Conservation (phyloP, 495 filamentous ascomycete genomes). For the Lophiostoma macrostomum region DNA sequence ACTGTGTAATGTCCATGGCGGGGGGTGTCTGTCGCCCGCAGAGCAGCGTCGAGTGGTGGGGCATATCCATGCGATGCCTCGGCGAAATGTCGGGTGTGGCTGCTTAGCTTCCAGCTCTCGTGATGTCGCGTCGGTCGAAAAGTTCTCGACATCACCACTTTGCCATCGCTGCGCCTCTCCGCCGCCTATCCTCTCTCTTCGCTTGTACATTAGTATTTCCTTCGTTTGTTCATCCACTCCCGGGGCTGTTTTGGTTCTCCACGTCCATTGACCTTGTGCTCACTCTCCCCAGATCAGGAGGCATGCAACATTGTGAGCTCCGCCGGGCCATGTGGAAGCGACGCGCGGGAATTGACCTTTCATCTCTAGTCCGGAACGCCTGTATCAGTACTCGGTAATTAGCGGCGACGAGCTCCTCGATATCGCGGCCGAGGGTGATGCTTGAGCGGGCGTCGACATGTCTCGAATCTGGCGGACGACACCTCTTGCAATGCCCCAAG, state of each 20-base stretch:
- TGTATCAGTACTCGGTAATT: slow-evolving; percentile 14
- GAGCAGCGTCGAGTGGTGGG: neutral
- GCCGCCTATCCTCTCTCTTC: neutral
- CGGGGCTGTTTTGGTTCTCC: neutral
- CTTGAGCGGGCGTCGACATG: slow-evolving; percentile 36
- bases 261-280: neutral
- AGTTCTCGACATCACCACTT: neutral
- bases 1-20: slow-evolving; percentile 86
- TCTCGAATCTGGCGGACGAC: slow-evolving; percentile 33
- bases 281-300: slow-evolving; percentile 6
- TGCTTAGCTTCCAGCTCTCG: neutral
- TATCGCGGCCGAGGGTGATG: slow-evolving; percentile 22
- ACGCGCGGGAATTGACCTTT: neutral
- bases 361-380: neutral
- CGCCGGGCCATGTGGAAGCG: neutral
- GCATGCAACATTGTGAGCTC: slow-evolving; percentile 24
- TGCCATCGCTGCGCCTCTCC: slow-evolving; percentile 4
- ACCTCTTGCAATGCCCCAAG: slow-evolving; percentile 27
- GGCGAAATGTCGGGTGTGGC: neutral
- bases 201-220: slow-evolving; percentile 8
- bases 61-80: neutral
- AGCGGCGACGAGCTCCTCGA: slow-evolving; percentile 6
- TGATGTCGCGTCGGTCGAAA: slow-evolving; percentile 13
- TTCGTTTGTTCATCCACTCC: neutral
- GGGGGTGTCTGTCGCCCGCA: neutral